Evolutionary conservation across 2,329 filamentous ascomycete species (phyloP), one percentile per base, ranked within the genome.

Genomic region (Monilinia vaccinii-corymbosi): DNA sequence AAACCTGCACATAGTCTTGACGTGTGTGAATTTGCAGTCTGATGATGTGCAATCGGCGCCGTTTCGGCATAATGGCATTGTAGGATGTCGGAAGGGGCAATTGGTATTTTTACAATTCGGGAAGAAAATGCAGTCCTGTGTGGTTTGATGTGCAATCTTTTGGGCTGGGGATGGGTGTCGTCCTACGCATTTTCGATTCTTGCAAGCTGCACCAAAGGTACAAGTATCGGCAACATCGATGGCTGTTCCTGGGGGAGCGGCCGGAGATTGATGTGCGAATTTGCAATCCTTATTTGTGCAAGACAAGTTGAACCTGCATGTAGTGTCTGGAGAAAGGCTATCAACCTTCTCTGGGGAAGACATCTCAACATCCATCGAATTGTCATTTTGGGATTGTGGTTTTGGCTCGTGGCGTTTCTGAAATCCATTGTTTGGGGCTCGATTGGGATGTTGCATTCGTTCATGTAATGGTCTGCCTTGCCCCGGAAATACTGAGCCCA

Each of bases 191-290:
- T 97, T 97, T 69, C 84, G 82, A 79, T 97, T 99, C 76, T 94
- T 96, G 83, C 94, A 99, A 10, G 91, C 91, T 2, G 85, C 91
- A 23, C 91, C 93, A 68, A 89, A 97, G 21, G 82, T 82, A 77
- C 94, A 99, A 21, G 81, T 79, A 69, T 96, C 91, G 61, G 80
- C 83, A 66, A 92, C 80, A 72, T 97, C 94, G 61, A 97, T 79
- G 0, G 85, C 81, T 2, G 82, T 83, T 32, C 88, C 89, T 2
- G 87, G 86, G 4, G 90, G 88, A 36, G 93, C 92, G 2, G 89
- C 91, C 2, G 94, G 91, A 18, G 92, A 96, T 75, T 97, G 93
- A 71, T 99, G 94, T 21, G 91, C 94, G 73, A 91, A 99, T 66
- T 87, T 88, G 76, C 94, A 99, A 63, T 95, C 89, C 67, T 84